phyloP scores from a whole-genome alignment of 2,329 filamentous ascomycete genomes.

The Alternaria angustiovoidea region DNA sequence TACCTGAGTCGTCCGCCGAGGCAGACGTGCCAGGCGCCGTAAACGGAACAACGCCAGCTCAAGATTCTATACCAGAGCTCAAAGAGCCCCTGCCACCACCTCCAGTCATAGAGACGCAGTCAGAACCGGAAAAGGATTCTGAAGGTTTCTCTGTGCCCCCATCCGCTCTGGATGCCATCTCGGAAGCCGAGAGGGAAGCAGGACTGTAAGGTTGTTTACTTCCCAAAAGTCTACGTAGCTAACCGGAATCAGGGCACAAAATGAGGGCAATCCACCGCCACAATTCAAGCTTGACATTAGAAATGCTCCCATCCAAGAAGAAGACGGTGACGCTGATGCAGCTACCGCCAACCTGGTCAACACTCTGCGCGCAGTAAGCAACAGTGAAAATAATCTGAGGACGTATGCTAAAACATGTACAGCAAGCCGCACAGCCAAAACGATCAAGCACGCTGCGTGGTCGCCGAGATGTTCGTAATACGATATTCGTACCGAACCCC shows the following conservation, averaged over 20 bases:
- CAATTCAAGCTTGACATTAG: conserved; percentile 82
- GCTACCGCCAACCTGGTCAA: conserved; percentile 79
- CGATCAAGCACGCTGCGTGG: conserved; percentile 79
- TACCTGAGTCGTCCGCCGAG: conserved; percentile 28
- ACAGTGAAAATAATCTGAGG: neutral
- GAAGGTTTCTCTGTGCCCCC: conserved; percentile 81
- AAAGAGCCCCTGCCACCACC: conserved; percentile 49
- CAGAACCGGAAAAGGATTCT: conserved; percentile 65
- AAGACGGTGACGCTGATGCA: conserved; percentile 75
- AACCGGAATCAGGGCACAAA: conserved; percentile 22
- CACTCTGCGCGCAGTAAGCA: conserved; percentile 67
- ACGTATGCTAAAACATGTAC: conserved; percentile 36
- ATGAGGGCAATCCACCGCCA: conserved; percentile 48
- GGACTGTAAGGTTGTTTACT: conserved; percentile 36
- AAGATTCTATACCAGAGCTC: conserved; percentile 47
- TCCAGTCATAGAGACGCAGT: conserved; percentile 26
- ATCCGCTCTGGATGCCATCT: conserved; percentile 66
- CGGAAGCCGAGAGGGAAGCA: conserved; percentile 74
- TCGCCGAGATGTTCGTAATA: conserved; percentile 89
- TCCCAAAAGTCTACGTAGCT: conserved; percentile 9
- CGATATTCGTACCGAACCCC: conserved; percentile 75
- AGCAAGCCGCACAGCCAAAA: conserved; percentile 64
- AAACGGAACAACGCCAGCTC: conserved; percentile 40
- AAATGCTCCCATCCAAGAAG: conserved; percentile 79
- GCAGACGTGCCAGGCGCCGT: conserved; percentile 30